Percentiles rank a stretch among this genome's conserved stretches.
These are phyloP conservation scores for Podila clonocystis DNA, from an alignment of 192 early-diverging fungal genomes.

Conservation along the genomic window DNA sequence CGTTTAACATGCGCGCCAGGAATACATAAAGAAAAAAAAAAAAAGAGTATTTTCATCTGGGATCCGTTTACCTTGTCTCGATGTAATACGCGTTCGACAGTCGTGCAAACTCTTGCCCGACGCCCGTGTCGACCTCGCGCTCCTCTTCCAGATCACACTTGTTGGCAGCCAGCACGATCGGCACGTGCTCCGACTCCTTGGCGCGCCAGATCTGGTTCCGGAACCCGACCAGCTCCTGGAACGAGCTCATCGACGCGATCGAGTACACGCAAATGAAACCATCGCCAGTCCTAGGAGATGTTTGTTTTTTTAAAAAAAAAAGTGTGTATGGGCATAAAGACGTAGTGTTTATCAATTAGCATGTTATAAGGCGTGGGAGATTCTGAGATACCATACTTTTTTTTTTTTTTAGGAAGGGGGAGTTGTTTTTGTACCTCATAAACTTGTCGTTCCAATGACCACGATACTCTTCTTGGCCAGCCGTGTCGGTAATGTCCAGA, in stretches of 20 bases:
- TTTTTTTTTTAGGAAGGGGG: background rate
- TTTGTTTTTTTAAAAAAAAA: constrained; percentile 36
- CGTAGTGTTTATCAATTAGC: background rate
- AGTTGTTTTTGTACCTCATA: constrained; percentile 18
- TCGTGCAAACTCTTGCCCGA: constrained; percentile 66
- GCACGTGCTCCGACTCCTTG: constrained; percentile 80
- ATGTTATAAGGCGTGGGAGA: background rate
- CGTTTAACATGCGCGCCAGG: too few species aligned
- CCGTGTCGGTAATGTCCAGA: constrained; percentile 84
- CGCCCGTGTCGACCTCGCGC: constrained; percentile 64
- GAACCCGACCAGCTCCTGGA: constrained; percentile 81
- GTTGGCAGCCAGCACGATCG: constrained; percentile 88
- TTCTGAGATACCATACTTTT: background rate
- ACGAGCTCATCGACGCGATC: constrained; percentile 78
- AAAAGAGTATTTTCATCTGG: background rate
- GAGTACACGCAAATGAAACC: constrained; percentile 90
- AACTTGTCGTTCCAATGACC: constrained; percentile 42
- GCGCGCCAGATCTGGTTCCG: constrained; percentile 81
- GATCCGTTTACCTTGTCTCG: constrained; percentile 58
- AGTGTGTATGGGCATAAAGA: background rate
- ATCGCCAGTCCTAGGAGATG: constrained; percentile 86
- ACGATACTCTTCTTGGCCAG: constrained; percentile 85
- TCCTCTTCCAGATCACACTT: constrained; percentile 82
- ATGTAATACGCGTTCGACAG: constrained; percentile 68
- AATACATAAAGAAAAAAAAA: background rate